Conservation (phyloP, 345 rosid genomes). For the Sonneratia caseolaris region DNA sequence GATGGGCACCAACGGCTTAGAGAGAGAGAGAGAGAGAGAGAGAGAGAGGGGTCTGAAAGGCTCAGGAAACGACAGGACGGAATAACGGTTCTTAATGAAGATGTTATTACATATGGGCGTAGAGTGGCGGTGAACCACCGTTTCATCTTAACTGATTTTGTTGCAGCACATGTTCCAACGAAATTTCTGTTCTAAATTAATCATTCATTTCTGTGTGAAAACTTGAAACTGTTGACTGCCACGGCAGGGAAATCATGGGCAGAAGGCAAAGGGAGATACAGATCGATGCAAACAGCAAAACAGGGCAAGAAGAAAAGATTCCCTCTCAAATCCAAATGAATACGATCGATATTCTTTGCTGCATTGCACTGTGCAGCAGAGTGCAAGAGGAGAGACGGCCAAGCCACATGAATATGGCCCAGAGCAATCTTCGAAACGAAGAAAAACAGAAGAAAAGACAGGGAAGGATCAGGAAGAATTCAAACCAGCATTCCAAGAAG, state of each 20-base stretch:
- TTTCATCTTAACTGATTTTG: too few relatives aligned
- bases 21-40: conserved; percentile 20
- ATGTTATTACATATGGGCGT: not conserved
- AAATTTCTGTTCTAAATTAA: too few relatives aligned
- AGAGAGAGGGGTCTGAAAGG: not conserved
- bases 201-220: too few relatives aligned
- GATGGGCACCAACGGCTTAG: not conserved
- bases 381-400: too few relatives aligned
- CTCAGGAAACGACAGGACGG: not conserved
- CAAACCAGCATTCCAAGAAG: not conserved
- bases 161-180: too few relatives aligned
- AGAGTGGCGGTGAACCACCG: too few relatives aligned
- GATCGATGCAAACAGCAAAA: too few relatives aligned
- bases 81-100: not conserved
- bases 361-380: not conserved
- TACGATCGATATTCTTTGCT: not conserved
- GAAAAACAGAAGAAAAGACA: not conserved
- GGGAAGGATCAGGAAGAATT: not conserved
- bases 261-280: too few relatives aligned
- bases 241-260: too few relatives aligned
- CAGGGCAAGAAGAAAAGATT: too few relatives aligned
- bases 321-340: too few relatives aligned
- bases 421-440: not conserved
- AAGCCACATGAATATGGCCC: not conserved
- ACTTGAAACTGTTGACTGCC: too few relatives aligned